A percentile compares a stretch with the other conserved stretches of the same genome.
Conservation (phyloP, 352 stramenopile genomes). For the Thalassiosira sp. region DNA sequence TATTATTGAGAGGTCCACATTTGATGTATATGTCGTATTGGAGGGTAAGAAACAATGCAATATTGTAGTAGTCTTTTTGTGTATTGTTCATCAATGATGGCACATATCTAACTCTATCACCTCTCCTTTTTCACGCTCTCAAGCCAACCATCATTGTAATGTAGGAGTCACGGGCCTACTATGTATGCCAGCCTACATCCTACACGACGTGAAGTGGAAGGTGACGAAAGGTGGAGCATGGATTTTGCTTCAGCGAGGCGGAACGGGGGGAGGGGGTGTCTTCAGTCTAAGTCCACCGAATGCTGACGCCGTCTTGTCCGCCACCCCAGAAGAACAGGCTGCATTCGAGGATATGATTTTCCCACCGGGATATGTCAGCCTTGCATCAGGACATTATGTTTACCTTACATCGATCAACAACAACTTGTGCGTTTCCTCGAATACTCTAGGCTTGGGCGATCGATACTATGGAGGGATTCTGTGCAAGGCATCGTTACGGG, state of each 20-base stretch:
- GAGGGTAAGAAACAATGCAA: slow-evolving; percentile 75
- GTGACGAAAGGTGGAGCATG: slow-evolving; percentile 22
- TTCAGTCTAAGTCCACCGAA: slow-evolving; percentile 57
- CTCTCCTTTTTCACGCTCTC: no score
- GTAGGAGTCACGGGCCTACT: slow-evolving; percentile 61
- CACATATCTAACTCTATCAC: no score
- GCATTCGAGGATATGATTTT: slow-evolving; percentile 45
- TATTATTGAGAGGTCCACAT: slow-evolving; percentile 61
- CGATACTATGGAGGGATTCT: slow-evolving; percentile 63
- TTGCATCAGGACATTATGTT: slow-evolving; percentile 53
- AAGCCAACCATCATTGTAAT: slow-evolving; percentile 75
- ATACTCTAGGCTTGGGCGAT: no score
- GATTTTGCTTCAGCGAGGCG: slow-evolving; percentile 50
- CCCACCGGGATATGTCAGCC: slow-evolving; percentile 57
- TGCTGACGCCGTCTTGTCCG: no score
- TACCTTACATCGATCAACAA: slow-evolving; percentile 49
- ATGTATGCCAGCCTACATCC: slow-evolving; percentile 63
- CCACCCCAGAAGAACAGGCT: no score
- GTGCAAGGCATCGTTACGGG: slow-evolving; percentile 57
- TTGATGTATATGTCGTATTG: slow-evolving; percentile 46
- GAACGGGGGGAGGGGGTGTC: slow-evolving; percentile 39
- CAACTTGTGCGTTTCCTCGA: no score
- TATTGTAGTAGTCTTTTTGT: no score
- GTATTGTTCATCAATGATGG: no score
- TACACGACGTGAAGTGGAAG: slow-evolving; percentile 61